Conservation (phyloP, 2,329 filamentous ascomycete genomes). For the Aureobasidium pullulans region DNA sequence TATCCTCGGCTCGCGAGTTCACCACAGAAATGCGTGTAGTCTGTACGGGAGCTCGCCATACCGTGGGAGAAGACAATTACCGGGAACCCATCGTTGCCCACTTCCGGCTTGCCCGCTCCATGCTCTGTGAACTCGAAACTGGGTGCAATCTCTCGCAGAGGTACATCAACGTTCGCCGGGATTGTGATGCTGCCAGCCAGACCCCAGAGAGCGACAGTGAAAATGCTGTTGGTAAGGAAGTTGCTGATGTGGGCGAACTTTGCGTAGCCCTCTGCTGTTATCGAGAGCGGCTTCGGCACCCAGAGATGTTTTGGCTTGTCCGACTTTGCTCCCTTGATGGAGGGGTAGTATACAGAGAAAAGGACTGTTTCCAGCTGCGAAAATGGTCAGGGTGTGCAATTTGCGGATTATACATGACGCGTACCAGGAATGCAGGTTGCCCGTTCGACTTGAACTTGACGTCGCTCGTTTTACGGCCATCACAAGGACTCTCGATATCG, state of each 20-base stretch:
- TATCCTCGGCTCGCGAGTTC: conserved; percentile 40
- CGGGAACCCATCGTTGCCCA: conserved; percentile 27
- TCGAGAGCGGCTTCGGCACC: conserved; percentile 36
- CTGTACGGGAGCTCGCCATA: conserved; percentile 38
- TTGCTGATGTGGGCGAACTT: conserved; percentile 34
- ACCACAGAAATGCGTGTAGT: conserved; percentile 40
- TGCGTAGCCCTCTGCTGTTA: conserved; percentile 39
- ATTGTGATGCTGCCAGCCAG: conserved; percentile 36
- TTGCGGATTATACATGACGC: not conserved
- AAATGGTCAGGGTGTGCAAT: conserved; percentile 3
- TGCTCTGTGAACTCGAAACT: conserved; percentile 13
- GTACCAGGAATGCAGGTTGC: conserved; percentile 33
- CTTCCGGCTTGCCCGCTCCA: conserved; percentile 19
- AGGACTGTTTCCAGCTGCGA: conserved; percentile 35
- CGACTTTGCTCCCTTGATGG: conserved; percentile 23
- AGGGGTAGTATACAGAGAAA: conserved; percentile 40
- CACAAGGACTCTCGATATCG: conserved; percentile 35
- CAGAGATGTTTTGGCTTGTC: conserved; percentile 31
- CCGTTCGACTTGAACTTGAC: conserved; percentile 32
- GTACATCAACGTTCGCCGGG: conserved; percentile 37
- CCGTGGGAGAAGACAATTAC: conserved; percentile 42
- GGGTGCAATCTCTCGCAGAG: conserved; percentile 28
- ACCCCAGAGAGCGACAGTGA: conserved; percentile 35
- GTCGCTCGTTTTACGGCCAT: conserved; percentile 29
- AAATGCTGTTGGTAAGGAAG: conserved; percentile 29